Evolutionary conservation across 2,329 filamentous ascomycete species (phyloP).

Genomic region (Penicillium expansum): DNA sequence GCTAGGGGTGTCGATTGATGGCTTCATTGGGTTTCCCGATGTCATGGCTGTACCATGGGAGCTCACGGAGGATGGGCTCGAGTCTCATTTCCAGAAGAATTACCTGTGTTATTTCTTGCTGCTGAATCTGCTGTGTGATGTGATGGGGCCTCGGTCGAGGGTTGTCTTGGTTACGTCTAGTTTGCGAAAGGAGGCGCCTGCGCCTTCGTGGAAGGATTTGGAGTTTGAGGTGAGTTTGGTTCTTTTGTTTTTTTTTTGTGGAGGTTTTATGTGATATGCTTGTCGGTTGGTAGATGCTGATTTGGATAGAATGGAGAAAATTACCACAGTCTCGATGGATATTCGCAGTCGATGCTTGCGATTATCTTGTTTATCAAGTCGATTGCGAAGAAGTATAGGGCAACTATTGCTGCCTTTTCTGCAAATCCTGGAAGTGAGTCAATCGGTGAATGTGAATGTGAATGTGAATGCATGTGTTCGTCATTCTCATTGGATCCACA

Average conservation of each 20-base stretch:
- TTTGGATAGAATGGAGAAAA: conserved; percentile 21
- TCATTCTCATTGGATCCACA: conserved; percentile 7
- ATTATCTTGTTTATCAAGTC: conserved; percentile 27
- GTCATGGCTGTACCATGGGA: conserved; percentile 20
- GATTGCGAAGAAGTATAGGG: conserved; percentile 13
- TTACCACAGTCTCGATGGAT: conserved; percentile 28
- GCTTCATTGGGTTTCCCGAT: conserved; percentile 21
- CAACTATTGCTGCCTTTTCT: conserved; percentile 23
- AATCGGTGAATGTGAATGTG: no score
- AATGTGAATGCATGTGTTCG: not conserved
- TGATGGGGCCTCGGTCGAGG: conserved; percentile 13
- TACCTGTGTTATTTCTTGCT: conserved; percentile 27
- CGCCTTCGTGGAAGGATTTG: conserved; percentile 22
- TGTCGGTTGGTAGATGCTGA: not conserved
- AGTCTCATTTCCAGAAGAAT: conserved; percentile 28
- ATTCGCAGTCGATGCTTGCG: conserved; percentile 28
- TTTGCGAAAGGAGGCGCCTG: conserved; percentile 20
- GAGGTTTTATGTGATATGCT: no score
- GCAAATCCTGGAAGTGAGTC: conserved; percentile 29
- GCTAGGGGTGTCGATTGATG: conserved; percentile 22
- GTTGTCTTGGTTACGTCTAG: conserved; percentile 25
- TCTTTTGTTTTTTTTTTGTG: no score
- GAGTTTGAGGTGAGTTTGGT: conserved; percentile 20
- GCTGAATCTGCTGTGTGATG: conserved; percentile 18
- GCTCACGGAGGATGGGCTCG: conserved; percentile 23